These are phyloP conservation scores for Cyclotella kingstonii DNA, from an alignment of 108 stramenopile genomes.

Conservation along the genomic window DNA sequence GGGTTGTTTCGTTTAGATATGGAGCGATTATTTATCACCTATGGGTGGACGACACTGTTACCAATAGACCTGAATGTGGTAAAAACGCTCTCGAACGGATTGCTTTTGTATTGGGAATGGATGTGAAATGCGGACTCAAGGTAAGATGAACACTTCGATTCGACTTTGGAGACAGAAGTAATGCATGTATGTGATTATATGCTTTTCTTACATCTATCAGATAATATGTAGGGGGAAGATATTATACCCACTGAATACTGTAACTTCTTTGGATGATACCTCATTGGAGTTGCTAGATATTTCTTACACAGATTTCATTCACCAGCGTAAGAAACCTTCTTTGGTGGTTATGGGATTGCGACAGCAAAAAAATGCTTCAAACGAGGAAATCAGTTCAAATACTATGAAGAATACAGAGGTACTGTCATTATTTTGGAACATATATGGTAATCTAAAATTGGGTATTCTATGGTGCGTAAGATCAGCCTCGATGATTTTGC, in stretches of 20 bases:
- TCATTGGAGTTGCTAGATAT: conserved; percentile 33
- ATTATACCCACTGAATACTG: conserved; percentile 12
- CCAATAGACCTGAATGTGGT: neutral
- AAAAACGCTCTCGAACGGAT: conserved; percentile 21
- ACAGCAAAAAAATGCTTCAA: neutral
- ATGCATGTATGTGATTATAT: neutral
- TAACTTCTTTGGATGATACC: neutral
- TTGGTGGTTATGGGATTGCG: conserved; percentile 39
- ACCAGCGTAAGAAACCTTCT: conserved; percentile 37
- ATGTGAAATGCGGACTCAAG: conserved; percentile 26
- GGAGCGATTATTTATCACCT: conserved; percentile 26
- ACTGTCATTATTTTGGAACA: too few relatives aligned
- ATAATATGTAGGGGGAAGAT: conserved; percentile 41
- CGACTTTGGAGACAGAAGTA: neutral
- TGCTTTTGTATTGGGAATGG: conserved; percentile 19
- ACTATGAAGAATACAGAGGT: neutral
- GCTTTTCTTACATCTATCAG: conserved; percentile 4
- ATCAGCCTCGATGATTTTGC: too few relatives aligned
- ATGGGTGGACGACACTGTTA: conserved; percentile 12
- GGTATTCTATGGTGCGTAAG: too few relatives aligned
- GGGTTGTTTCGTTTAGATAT: conserved; percentile 31
- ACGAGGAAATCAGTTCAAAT: neutral
- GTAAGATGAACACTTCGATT: conserved; percentile 5
- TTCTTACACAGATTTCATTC: conserved; percentile 21
- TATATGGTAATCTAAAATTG: too few relatives aligned